Percentiles rank a stretch among this genome's conserved stretches.
Conservation (phyloP, 2,329 filamentous ascomycete species). For the Stagonosporopsis vannaccii region DNA sequence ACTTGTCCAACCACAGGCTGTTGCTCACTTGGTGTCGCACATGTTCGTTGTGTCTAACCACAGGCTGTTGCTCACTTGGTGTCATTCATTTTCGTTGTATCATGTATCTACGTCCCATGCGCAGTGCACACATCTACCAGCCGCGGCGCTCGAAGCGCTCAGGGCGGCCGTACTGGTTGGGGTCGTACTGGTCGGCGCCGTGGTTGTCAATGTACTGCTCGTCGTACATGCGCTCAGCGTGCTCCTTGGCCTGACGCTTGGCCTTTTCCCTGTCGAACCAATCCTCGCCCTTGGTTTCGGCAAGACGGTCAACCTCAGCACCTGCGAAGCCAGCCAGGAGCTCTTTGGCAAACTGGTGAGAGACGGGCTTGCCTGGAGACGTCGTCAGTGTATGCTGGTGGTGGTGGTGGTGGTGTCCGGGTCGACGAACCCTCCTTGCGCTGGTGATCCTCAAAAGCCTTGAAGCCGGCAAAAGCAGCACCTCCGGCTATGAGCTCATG, state of each 20-base stretch:
- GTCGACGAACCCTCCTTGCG: conserved; percentile 67
- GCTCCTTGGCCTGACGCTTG: conserved; percentile 54
- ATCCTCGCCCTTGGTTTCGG: conserved; percentile 63
- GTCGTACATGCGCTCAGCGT: conserved; percentile 57
- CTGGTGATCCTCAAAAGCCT: conserved; percentile 79
- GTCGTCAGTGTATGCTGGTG: conserved; percentile 3
- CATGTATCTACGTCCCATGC: background rate
- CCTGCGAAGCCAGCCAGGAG: conserved; percentile 74
- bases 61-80: background rate
- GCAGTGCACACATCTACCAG: conserved; percentile 31
- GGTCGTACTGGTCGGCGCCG: conserved; percentile 56
- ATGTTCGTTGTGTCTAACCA: background rate
- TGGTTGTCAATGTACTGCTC: conserved; percentile 55
- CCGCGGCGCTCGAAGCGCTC: conserved; percentile 37
- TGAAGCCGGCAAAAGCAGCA: conserved; percentile 81
- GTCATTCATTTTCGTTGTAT: background rate
- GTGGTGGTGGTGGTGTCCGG: background rate
- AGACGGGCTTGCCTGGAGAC: conserved; percentile 69
- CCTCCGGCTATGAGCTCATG: conserved; percentile 80
- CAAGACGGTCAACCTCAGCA: conserved; percentile 63
- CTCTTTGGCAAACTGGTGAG: conserved; percentile 80
- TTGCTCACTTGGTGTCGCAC: no score
- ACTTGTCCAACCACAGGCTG: no score
- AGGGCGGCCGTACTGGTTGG: conserved; percentile 51
- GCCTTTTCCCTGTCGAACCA: conserved; percentile 57